Percentiles rank a stretch among this genome's conserved stretches.
phyloP scores from a whole-genome alignment of 768 basidiomycete genomes.

The Austroboletus festivus region DNA sequence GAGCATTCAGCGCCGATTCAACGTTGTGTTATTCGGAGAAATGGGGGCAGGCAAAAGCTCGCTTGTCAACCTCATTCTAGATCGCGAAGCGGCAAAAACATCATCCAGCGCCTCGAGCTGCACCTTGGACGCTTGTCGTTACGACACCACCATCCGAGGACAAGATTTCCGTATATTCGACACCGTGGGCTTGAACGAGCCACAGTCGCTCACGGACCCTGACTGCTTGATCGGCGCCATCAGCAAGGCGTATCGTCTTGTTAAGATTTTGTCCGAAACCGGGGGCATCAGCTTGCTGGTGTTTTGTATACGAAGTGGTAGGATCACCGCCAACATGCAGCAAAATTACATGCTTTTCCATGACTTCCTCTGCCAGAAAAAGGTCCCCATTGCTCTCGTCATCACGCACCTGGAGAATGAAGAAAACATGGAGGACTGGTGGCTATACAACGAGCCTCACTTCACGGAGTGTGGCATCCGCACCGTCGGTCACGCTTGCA shows the following conservation, averaged over 20 bases:
- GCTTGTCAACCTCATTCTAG: slow-evolving; percentile 39
- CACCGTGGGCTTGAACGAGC: slow-evolving; percentile 33
- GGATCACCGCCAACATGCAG: slow-evolving; percentile 27
- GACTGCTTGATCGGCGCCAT: slow-evolving; percentile 28
- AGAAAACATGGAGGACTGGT: slow-evolving; percentile 36
- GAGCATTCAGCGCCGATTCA: slow-evolving; percentile 18
- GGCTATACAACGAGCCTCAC: slow-evolving; percentile 25
- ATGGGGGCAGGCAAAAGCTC: slow-evolving; percentile 39
- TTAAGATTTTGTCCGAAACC: slow-evolving; percentile 27
- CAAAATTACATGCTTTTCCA: slow-evolving; percentile 33
- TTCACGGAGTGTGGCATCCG: slow-evolving; percentile 22
- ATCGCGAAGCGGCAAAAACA: slow-evolving; percentile 23
- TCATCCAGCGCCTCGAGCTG: slow-evolving; percentile 33
- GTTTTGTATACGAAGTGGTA: slow-evolving; percentile 35
- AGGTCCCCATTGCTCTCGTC: slow-evolving; percentile 32
- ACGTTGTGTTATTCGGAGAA: slow-evolving; percentile 31
- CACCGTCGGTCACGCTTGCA: slow-evolving; percentile 31
- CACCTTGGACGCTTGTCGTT: slow-evolving; percentile 31
- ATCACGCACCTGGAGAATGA: slow-evolving; percentile 36
- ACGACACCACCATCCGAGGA: slow-evolving; percentile 20
- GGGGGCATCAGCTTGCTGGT: slow-evolving; percentile 41
- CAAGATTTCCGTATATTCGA: slow-evolving; percentile 32
- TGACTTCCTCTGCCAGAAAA: slow-evolving; percentile 32
- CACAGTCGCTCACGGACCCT: slow-evolving; percentile 23
- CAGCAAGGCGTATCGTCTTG: slow-evolving; percentile 33